Percentiles rank a stretch among this genome's conserved stretches.
These are phyloP conservation scores for Saturnispora halmiae DNA, from an alignment of 805 yeast genomes.

Conservation along the genomic window DNA sequence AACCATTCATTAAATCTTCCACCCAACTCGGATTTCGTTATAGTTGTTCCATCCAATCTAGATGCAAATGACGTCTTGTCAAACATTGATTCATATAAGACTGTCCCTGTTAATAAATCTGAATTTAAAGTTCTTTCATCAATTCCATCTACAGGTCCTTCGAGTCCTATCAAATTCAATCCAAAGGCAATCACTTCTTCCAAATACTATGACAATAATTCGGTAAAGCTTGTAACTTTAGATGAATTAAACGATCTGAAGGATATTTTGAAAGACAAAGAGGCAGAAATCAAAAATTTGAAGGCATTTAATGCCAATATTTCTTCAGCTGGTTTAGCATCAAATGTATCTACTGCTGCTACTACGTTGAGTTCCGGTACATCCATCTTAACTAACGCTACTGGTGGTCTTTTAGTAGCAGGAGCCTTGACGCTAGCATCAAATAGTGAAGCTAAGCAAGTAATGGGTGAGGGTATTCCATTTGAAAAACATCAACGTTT, in stretches of 20 bases:
- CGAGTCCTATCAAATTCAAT: slow-evolving; percentile 1
- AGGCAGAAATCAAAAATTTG: slow-evolving; percentile 1
- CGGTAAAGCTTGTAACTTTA: slow-evolving; percentile 3
- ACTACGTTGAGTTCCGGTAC: not conserved
- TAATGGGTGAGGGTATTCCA: slow-evolving; percentile 8
- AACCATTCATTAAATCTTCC: not conserved
- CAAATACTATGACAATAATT: slow-evolving; percentile 4
- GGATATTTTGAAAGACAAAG: slow-evolving; percentile 1
- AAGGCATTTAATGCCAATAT: not conserved
- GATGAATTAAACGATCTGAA: slow-evolving; percentile 3
- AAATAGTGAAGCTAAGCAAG: not conserved
- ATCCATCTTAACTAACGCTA: not conserved
- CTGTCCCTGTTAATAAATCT: slow-evolving; percentile 16
- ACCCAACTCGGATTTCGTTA: slow-evolving; percentile 1
- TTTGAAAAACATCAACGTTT: slow-evolving; percentile 4
- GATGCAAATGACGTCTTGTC: not conserved
- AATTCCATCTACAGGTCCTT: not conserved
- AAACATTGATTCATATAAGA: slow-evolving; percentile 8
- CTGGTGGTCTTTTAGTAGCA: not conserved
- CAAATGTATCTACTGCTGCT: not conserved
- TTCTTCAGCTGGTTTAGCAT: not conserved
- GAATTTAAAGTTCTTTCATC: slow-evolving; percentile 21
- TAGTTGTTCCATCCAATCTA: slow-evolving; percentile 12
- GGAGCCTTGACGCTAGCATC: not conserved
- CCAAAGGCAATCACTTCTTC: not conserved